Evolutionary conservation across 2,329 filamentous ascomycete species (phyloP), one percentile per base, ranked within the genome.

Genomic region (Aureobasidium sp.): DNA sequence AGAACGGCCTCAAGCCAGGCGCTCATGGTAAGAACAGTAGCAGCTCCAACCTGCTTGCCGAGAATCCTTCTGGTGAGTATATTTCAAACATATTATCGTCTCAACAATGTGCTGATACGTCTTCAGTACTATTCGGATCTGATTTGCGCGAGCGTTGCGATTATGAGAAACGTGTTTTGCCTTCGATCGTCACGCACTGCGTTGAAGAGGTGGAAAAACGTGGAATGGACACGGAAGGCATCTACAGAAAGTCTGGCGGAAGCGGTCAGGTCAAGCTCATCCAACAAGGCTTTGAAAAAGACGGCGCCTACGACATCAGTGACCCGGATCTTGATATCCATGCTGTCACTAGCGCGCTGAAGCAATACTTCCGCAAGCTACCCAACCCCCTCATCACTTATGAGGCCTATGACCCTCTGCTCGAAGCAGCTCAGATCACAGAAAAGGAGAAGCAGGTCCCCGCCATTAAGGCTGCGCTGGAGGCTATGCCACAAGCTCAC

Each of bases 151-250:
- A 91, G 69, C 86, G 94, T 65, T 88, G 91, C 70, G 91, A 96
- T 55, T 91, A 85, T 70, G 94, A 99, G 75, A 90, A 89, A 65
- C 87, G 89, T 59, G 86, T 93, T 69, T 93, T 99, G 64, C 94
- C 94, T 52, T 87, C 86, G 65, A 90, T 99, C 32, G 90, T 99
- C 47, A 93, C 86, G 52, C 88, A 91, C 52, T 99, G 94, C 75
- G 96, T 99, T 67, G 90, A 96, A 72, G 93, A 99, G 76, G 94
- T 99, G 42, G 94, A 99, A 74, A 78, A 94, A 27, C 87, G 94
- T 72, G 94, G 93, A 75, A 96, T 99, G 90, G 92, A 97, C 69
- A 85, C 95, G 67, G 94, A 97, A 77, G 94, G 94, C 65, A 96
- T 99, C 68, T 99, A 99, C 77, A 87, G 94, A 70, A 99, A 99